A percentile compares a stretch with the other conserved stretches of the same genome.
Evolutionary conservation across 1,284 basidiomycete species (phyloP).

Genomic region (Volvariella volvacea): DNA sequence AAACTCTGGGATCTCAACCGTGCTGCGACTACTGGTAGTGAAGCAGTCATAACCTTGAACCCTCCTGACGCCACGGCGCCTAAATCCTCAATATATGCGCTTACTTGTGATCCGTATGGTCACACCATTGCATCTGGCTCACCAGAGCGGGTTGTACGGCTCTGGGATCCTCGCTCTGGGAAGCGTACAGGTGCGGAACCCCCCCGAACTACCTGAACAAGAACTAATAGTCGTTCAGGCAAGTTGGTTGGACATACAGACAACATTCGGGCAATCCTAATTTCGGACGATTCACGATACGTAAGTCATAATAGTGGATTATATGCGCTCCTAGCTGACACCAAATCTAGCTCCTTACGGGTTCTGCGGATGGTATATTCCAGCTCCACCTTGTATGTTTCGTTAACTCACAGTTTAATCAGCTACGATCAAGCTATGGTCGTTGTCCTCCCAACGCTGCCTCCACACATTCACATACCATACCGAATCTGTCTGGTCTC

Average conservation of each 20-base stretch:
- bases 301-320: constrained; percentile 37
- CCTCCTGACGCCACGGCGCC: constrained; percentile 55
- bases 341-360: constrained; percentile 67
- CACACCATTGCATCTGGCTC: constrained; percentile 83
- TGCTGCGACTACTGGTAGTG: constrained; percentile 18
- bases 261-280: constrained; percentile 85
- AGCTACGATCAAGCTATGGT: constrained; percentile 91
- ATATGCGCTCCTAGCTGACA: too few relatives aligned
- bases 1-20: constrained; percentile 89
- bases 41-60: constrained; percentile 53
- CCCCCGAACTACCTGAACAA: constrained; percentile 8
- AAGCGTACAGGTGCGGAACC: constrained; percentile 57
- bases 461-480: constrained; percentile 97
- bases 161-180: constrained; percentile 90
- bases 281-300: constrained; percentile 87
- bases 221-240: constrained; percentile 12
- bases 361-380: constrained; percentile 74
- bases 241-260: constrained; percentile 92
- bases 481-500: constrained; percentile 91
- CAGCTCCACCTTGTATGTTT: constrained; percentile 1
- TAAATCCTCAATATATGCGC: constrained; percentile 76
- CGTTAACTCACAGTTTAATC: constrained; percentile 8
- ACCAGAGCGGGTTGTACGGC: constrained; percentile 82
- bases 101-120: constrained; percentile 77
- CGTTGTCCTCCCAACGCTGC: constrained; percentile 80